Evolutionary conservation across 2,329 filamentous ascomycete genomes (phyloP), one percentile per base, ranked within the genome.

Genomic region (Chrysoporthe puriensis): DNA sequence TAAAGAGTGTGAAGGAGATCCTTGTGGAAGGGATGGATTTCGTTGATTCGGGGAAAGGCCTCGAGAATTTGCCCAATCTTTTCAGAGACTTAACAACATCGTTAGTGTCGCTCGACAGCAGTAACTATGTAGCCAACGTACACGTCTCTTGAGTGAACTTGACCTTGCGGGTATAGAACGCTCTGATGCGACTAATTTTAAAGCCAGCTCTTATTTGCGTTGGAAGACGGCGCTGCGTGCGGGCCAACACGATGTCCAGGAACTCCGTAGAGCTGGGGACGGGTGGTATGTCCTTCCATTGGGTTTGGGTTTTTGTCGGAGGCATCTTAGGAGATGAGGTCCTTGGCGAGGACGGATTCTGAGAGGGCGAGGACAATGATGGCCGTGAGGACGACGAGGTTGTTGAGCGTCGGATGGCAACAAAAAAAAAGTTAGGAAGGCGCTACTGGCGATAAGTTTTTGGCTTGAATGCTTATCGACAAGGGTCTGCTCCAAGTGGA

Each of bases 131-230:
- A 26, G 26, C 26, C 9, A 26, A 18, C 14, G 13, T 65, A 65
- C 63, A 97, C 54, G 95, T 98, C 83, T 99, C 96, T 77, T 95
- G 91, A 6, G 96, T 97, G 82, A 94, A 99, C 82, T 98, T 98
- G 86, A 97, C 94, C 82, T 98, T 98, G 79, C 96, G 86, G 58
- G 95, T 97, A 81, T 98, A 98, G 83, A 98, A 98, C 62, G 84
- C 85, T 79, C 95, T 86, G 76, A 98, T 97, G 86, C 95, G 90
- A 78, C 89, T 92, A 78, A 98, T 97, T 81, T 97, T 91, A 86
- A 99, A 99, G 69, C 96, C 96, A 52, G 94, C 89, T 75, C 96
- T 89, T 78, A 99, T 98, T 84, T 97, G 94, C 0, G 78, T 99
- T 16, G 96, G 96, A 71, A 99, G 85, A 71, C 95, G 90, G 77